Conservation (phyloP, 768 basidiomycete species). For the Mrakia gelida region DNA sequence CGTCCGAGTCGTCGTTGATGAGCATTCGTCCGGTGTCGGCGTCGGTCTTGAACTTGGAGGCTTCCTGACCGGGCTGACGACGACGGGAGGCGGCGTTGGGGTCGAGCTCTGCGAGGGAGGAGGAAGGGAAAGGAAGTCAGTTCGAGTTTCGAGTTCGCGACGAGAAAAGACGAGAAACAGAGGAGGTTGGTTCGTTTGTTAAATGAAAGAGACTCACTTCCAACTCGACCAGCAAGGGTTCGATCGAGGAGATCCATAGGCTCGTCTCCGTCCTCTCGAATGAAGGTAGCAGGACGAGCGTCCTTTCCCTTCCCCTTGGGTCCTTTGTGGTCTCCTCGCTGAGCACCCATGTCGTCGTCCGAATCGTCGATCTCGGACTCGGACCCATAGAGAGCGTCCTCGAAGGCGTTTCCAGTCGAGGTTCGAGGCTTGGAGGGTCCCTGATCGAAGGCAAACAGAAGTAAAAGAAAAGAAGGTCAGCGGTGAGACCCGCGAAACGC, state of each 20-base stretch:
- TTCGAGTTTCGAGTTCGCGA: not conserved
- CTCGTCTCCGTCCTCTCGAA: conserved; percentile 82
- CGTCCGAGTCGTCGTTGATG: conserved; percentile 46
- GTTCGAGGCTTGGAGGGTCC: conserved; percentile 50
- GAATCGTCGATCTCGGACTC: conserved; percentile 78
- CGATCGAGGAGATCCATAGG: conserved; percentile 93
- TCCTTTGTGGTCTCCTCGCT: conserved; percentile 30
- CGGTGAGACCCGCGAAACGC: too few species aligned
- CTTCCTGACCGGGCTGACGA: conserved; percentile 80
- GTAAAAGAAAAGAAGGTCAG: not conserved
- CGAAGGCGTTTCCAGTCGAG: conserved; percentile 79
- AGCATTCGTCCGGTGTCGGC: conserved; percentile 49
- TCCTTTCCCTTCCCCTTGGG: conserved; percentile 46
- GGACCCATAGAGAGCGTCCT: conserved; percentile 94
- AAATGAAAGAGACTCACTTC: conserved; percentile 39
- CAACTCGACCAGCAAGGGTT: conserved; percentile 46
- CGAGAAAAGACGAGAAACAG: not conserved
- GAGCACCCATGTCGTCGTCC: conserved; percentile 42
- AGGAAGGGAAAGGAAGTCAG: not conserved
- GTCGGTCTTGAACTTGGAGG: conserved; percentile 79
- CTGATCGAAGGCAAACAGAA: conserved; percentile 41
- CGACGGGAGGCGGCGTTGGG: conserved; percentile 44
- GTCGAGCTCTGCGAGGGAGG: conserved; percentile 33
- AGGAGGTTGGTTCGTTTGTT: not conserved
- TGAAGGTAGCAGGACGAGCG: conserved; percentile 55